These are phyloP conservation scores for Multifurca ochricompacta DNA, from an alignment of 768 basidiomycete species.

Conservation along the genomic window DNA sequence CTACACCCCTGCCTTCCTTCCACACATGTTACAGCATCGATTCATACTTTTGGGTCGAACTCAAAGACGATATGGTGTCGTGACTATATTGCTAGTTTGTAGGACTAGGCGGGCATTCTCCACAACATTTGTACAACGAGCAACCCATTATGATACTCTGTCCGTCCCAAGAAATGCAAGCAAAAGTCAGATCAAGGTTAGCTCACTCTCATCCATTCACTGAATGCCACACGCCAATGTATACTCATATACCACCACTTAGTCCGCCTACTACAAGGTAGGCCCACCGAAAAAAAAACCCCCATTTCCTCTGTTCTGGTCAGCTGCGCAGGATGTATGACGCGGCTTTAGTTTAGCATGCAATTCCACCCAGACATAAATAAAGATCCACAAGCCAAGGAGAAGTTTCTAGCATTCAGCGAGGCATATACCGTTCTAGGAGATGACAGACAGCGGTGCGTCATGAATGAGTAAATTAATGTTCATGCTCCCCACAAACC, in stretches of 20 bases:
- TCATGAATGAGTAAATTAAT: too few species aligned
- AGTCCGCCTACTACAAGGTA: constrained; percentile 35
- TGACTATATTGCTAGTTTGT: background rate
- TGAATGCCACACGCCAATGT: background rate
- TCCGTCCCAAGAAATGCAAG: constrained; percentile 29
- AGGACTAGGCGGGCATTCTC: constrained; percentile 8
- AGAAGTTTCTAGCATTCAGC: constrained; percentile 38
- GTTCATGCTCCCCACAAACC: too few species aligned
- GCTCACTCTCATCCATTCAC: background rate
- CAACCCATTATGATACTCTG: constrained; percentile 31
- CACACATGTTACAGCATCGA: background rate
- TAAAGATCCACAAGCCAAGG: constrained; percentile 31
- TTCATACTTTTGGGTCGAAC: background rate
- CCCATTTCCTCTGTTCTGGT: background rate
- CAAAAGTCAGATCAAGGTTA: constrained; percentile 32
- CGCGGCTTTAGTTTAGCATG: constrained; percentile 37
- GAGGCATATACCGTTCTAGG: constrained; percentile 41
- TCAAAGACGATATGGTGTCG: background rate
- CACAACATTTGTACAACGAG: background rate
- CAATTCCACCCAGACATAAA: constrained; percentile 39
- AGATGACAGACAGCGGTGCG: constrained; percentile 39
- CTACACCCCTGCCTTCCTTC: background rate
- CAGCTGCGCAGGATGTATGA: background rate
- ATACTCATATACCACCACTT: background rate
- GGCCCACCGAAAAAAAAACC: background rate